A percentile compares a stretch with the other conserved stretches of the same genome.
Conservation (phyloP, 2,329 filamentous ascomycete species). For the Trichoderma koningiopsis region DNA sequence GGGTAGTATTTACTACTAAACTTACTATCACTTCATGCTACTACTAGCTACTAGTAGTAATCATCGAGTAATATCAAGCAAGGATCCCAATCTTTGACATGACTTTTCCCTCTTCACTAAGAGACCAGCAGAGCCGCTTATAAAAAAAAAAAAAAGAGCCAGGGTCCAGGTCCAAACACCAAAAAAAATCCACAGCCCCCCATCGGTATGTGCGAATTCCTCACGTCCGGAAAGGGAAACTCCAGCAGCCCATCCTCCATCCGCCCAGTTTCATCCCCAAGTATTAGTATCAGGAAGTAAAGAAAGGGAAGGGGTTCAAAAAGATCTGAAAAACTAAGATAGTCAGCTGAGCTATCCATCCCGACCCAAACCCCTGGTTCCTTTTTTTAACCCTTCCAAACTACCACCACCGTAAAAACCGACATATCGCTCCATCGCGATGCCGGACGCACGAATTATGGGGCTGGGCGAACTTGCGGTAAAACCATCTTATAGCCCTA, state of each 20-base stretch:
- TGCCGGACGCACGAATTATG: slow-evolving; percentile 22
- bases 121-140: background rate
- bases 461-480: slow-evolving; percentile 13
- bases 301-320: background rate
- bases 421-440: slow-evolving; percentile 9
- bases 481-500: background rate
- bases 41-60: background rate
- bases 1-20: background rate
- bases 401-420: background rate
- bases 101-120: background rate
- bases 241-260: background rate
- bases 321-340: background rate
- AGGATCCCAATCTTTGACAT: background rate
- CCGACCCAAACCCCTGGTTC: background rate
- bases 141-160: background rate
- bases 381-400: background rate
- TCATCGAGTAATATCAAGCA: background rate
- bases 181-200: slow-evolving; percentile 1
- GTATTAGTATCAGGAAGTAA: background rate
- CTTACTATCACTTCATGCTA: too few species aligned
- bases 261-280: background rate
- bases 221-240: background rate
- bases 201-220: slow-evolving; percentile 5
- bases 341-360: slow-evolving; percentile 16
- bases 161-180: background rate